Evolutionary conservation across 2,329 filamentous ascomycete genomes (phyloP).

Genomic region (Lomentospora prolificans): DNA sequence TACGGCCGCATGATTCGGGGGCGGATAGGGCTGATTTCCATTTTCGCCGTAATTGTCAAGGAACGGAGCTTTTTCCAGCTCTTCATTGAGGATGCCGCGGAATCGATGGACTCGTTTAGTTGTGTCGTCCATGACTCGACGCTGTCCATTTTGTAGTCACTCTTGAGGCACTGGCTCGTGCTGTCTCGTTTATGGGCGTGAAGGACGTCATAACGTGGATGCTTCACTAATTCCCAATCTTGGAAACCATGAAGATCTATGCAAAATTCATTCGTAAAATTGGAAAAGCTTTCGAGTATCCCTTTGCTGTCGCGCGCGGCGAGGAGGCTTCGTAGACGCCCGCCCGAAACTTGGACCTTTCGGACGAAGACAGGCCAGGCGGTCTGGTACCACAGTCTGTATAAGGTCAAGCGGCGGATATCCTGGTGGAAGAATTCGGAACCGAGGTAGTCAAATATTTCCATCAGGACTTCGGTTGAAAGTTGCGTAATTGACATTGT

Average conservation of each 20-base stretch:
- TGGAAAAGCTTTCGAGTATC: not conserved
- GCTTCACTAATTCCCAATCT: not conserved
- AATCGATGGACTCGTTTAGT: not conserved
- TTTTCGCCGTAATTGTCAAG: not conserved
- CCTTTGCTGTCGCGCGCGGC: not conserved
- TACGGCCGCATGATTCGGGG: not conserved
- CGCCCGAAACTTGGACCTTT: not conserved
- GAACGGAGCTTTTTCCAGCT: not conserved
- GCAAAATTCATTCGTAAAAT: not conserved
- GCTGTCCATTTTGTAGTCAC: not conserved
- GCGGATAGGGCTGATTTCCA: not conserved
- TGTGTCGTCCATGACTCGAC: not conserved
- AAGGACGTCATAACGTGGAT: not conserved
- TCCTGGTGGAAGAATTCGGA: not conserved
- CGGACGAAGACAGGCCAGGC: constrained; percentile 1
- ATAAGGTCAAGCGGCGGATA: not conserved
- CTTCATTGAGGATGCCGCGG: not conserved
- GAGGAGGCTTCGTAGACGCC: not conserved
- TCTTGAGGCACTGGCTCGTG: not conserved
- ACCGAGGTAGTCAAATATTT: not conserved
- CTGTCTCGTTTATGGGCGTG: not conserved
- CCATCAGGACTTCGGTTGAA: not conserved
- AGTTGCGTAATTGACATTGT: not conserved
- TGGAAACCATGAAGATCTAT: not conserved
- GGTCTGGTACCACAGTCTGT: not conserved